Evolutionary conservation across 2,329 filamentous ascomycete genomes (phyloP).

Genomic region (Leptographium wingfieldii): DNA sequence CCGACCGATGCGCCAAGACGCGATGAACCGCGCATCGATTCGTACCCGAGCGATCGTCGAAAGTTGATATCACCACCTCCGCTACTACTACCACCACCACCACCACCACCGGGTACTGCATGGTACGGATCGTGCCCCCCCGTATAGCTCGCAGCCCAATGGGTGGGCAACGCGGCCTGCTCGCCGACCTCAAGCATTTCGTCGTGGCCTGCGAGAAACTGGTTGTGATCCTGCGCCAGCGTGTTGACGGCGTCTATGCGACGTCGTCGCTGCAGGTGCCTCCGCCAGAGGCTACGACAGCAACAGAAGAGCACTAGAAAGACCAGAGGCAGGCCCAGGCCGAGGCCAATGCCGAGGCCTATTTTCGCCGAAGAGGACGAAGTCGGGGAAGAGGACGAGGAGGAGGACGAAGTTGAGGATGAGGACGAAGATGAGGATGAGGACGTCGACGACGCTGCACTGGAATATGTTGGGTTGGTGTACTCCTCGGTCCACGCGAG

Average conservation of each 20-base stretch:
- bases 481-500: conserved; percentile 40
- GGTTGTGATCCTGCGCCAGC: conserved; percentile 35
- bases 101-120: background rate
- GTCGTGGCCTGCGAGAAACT: conserved; percentile 29
- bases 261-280: conserved; percentile 20
- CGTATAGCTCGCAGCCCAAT: background rate
- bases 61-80: background rate
- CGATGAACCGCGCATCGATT: conserved; percentile 27
- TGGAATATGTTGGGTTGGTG: conserved; percentile 23
- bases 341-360: conserved; percentile 53
- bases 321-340: conserved; percentile 39
- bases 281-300: conserved; percentile 36
- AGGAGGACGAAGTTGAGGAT: background rate
- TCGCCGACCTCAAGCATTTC: conserved; percentile 34
- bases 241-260: conserved; percentile 34
- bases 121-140: background rate
- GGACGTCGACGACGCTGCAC: conserved; percentile 7
- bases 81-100: background rate
- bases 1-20: background rate
- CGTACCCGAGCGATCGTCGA: conserved; percentile 33
- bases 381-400: background rate
- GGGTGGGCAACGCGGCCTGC: background rate
- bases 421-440: conserved; percentile 3
- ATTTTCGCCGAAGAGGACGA: conserved; percentile 25
- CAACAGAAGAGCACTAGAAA: conserved; percentile 27